phyloP scores from a whole-genome alignment of 441 rosid species.

The Cnidoscolus chayamansa region DNA sequence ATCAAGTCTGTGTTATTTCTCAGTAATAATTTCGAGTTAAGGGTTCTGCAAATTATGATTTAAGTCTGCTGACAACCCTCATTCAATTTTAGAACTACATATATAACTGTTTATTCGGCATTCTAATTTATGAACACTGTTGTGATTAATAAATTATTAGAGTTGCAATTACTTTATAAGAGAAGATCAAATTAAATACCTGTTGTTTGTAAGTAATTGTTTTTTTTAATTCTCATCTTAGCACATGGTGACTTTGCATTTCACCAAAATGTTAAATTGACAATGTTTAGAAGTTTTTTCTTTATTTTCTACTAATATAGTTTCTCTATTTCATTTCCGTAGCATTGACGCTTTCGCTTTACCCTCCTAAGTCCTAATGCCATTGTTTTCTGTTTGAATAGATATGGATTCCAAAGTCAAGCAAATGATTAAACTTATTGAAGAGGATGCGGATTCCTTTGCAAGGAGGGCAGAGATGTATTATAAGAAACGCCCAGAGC shows the following conservation, averaged over 20 bases:
- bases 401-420: conserved; percentile 95
- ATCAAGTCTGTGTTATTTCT: background rate
- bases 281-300: background rate
- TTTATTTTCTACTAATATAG: background rate
- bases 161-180: background rate
- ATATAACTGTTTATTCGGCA: background rate
- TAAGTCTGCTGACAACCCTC: background rate
- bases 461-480: conserved; percentile 99
- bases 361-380: background rate
- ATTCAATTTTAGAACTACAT: background rate
- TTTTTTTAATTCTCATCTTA: background rate
- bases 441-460: conserved; percentile 99
- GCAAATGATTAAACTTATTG: conserved; percentile 93
- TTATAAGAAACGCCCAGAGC: conserved; percentile 93
- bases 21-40: background rate
- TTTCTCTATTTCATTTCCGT: background rate
- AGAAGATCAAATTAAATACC: background rate
- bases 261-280: background rate
- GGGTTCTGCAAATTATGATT: background rate
- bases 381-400: conserved; percentile 36
- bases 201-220: background rate
- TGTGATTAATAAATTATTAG: background rate
- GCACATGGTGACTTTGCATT: background rate
- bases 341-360: background rate
- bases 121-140: background rate